phyloP scores from a whole-genome alignment of 2,329 filamentous ascomycete genomes.

The Fusarium palustre region DNA sequence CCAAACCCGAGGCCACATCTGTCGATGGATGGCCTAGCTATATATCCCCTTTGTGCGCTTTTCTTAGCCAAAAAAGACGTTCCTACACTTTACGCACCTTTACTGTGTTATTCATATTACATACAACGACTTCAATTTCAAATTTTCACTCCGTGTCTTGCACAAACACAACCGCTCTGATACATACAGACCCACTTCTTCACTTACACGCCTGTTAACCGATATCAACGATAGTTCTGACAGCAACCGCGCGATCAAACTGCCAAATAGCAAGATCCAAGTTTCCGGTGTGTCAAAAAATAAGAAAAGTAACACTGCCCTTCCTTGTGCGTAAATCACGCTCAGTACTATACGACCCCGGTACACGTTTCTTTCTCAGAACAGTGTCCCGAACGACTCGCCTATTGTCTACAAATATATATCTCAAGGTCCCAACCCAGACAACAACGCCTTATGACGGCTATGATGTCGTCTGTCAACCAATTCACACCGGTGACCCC shows the following conservation, averaged over 20 bases:
- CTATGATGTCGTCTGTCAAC: constrained; percentile 50
- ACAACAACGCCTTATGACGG: constrained; percentile 45
- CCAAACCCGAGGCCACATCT: constrained; percentile 46
- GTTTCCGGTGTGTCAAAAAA: constrained; percentile 24
- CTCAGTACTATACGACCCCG: constrained; percentile 19
- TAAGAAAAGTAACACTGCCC: constrained; percentile 31
- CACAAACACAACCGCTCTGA: constrained; percentile 21
- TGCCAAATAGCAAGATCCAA: constrained; percentile 27
- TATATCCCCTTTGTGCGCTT: constrained; percentile 48
- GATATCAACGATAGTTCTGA: constrained; percentile 16
- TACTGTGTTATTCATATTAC: constrained; percentile 29
- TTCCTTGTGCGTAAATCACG: constrained; percentile 23
- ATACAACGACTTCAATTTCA: constrained; percentile 29
- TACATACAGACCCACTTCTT: constrained; percentile 20
- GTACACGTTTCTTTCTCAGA: constrained; percentile 30
- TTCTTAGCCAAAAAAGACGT: constrained; percentile 20
- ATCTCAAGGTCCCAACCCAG: constrained; percentile 23
- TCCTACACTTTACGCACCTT: constrained; percentile 30
- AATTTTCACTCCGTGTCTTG: constrained; percentile 23
- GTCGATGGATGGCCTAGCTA: constrained; percentile 49
- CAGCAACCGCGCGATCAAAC: constrained; percentile 21
- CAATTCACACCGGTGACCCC: constrained; percentile 48
- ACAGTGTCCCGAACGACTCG: constrained; percentile 25
- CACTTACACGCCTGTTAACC: constrained; percentile 36
- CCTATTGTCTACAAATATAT: constrained; percentile 29